Conservation (phyloP, 306 rosid species). For the Corylus avellana region DNA sequence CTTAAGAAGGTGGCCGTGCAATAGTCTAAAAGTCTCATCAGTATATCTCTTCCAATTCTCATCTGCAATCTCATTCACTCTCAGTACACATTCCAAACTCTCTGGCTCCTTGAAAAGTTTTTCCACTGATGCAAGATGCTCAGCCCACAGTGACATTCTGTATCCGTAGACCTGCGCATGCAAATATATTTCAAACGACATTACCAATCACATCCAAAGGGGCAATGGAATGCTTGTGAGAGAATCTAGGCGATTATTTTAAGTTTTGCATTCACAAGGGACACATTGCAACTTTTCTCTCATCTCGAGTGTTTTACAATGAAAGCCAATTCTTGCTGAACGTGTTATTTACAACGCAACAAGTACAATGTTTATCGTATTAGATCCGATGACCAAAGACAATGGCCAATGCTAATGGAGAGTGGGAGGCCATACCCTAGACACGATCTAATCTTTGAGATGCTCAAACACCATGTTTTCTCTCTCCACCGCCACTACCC, state of each 20-base stretch:
- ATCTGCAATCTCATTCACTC: constrained; percentile 62
- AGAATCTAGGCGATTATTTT: neutral
- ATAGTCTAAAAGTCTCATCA: constrained; percentile 38
- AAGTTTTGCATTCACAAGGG: neutral
- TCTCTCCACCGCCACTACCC: neutral
- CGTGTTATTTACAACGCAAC: neutral
- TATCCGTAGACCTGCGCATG: constrained; percentile 79
- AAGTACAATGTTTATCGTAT: neutral
- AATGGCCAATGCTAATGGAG: neutral
- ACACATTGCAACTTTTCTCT: neutral
- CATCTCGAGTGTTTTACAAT: neutral
- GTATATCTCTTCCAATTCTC: constrained; percentile 61
- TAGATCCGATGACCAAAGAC: neutral
- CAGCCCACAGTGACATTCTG: constrained; percentile 88
- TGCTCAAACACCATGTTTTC: neutral
- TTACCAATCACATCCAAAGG: neutral
- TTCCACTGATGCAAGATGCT: constrained; percentile 69
- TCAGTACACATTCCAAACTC: constrained; percentile 66
- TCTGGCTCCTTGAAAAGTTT: constrained; percentile 59
- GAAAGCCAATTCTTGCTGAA: neutral
- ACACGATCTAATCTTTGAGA: neutral
- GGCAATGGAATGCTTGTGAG: neutral
- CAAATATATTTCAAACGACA: neutral
- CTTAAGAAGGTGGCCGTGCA: constrained; percentile 81
- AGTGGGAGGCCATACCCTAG: neutral